Conservation (phyloP, 2,329 filamentous ascomycete species). For the Penicillium fuscoglaucum region DNA sequence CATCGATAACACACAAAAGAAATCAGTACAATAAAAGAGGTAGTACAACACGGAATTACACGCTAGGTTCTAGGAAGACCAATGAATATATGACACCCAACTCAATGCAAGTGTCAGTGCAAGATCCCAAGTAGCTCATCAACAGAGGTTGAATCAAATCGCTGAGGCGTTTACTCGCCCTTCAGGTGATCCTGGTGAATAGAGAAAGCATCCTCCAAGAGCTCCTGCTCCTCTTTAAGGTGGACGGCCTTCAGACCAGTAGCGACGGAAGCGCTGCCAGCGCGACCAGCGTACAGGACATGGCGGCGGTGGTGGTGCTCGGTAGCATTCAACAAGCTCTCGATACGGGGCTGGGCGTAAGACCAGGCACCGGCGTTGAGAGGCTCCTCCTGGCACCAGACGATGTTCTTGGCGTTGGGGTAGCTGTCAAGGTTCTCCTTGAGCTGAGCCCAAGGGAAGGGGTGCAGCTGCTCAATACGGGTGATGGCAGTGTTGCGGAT, state of each 20-base stretch:
- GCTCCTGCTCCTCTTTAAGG: constrained; percentile 86
- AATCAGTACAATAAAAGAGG: constrained; percentile 26
- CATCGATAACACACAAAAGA: constrained; percentile 29
- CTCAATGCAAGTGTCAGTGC: constrained; percentile 14
- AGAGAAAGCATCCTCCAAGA: constrained; percentile 66
- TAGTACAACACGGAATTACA: constrained; percentile 32
- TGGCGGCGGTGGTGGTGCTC: constrained; percentile 88
- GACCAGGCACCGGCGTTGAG: constrained; percentile 96
- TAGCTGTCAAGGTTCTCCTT: constrained; percentile 96
- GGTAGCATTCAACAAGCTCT: constrained; percentile 92
- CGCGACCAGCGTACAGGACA: constrained; percentile 94
- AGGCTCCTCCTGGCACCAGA: constrained; percentile 97
- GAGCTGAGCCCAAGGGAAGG: constrained; percentile 97
- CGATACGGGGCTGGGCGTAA: constrained; percentile 94
- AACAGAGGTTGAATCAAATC: constrained; percentile 5
- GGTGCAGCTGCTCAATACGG: constrained; percentile 94
- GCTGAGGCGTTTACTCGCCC: constrained; percentile 54
- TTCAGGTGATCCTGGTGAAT: constrained; percentile 67
- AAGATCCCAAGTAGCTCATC: constrained; percentile 6
- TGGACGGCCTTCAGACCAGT: constrained; percentile 88
- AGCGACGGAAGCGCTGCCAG: constrained; percentile 89
- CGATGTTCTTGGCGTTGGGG: constrained; percentile 95
- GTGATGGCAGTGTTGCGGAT: constrained; percentile 92
- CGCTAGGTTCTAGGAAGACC: constrained; percentile 30
- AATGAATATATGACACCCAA: constrained; percentile 29